These are phyloP conservation scores for Metschnikowia santaceciliae DNA, from an alignment of 805 yeast genomes.

Conservation along the genomic window DNA sequence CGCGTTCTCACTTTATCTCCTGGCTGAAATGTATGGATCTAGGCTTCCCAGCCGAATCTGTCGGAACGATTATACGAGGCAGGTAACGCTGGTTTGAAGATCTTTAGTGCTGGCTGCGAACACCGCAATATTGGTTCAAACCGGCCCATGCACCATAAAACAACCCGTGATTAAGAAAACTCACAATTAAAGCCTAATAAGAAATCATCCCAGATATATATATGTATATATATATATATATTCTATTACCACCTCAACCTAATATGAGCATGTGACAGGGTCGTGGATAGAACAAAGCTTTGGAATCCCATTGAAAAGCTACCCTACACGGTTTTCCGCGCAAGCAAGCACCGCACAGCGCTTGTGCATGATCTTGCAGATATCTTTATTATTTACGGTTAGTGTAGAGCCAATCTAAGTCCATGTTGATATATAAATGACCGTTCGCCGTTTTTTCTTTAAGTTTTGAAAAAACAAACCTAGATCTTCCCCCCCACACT, in stretches of 20 bases:
- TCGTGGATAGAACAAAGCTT: too few relatives aligned
- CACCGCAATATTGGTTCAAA: not conserved
- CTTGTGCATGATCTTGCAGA: constrained; percentile 6
- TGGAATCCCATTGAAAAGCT: not conserved
- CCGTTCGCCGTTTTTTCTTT: not conserved
- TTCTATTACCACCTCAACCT: too few relatives aligned
- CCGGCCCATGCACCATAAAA: not conserved
- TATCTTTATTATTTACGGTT: not conserved
- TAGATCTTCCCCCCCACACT: not conserved
- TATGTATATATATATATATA: too few relatives aligned
- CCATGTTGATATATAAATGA: not conserved
- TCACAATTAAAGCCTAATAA: too few relatives aligned
- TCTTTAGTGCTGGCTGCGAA: constrained; percentile 2
- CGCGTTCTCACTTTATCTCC: too few relatives aligned
- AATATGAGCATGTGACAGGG: too few relatives aligned
- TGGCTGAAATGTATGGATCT: not conserved
- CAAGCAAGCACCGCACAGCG: not conserved
- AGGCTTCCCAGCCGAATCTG: not conserved
- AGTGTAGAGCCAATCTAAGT: not conserved
- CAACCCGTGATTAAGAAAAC: too few relatives aligned
- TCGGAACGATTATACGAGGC: not conserved
- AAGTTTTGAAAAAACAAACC: not conserved
- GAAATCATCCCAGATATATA: too few relatives aligned
- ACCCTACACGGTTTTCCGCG: not conserved
- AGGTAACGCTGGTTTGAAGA: not conserved